phyloP scores from a whole-genome alignment of 176 grass and related monocot species.

The Raddia distichophylla region DNA sequence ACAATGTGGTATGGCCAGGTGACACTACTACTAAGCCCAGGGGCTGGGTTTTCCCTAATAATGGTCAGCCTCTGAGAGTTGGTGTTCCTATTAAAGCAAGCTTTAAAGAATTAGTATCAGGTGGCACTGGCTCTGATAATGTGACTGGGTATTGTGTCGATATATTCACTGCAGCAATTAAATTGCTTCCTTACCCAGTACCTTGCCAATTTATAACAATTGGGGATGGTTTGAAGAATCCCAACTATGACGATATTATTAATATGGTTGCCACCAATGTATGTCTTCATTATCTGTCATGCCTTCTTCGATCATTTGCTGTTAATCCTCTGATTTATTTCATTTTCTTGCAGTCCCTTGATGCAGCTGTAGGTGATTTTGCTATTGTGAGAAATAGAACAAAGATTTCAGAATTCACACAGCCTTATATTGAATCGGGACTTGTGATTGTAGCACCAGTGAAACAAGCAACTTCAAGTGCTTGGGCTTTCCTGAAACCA shows the following conservation, averaged over 20 bases:
- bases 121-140: constrained; percentile 46
- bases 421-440: constrained; percentile 72
- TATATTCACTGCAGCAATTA: constrained; percentile 72
- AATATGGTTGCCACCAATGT: constrained; percentile 70
- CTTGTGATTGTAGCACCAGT: constrained; percentile 71
- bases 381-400: constrained; percentile 82
- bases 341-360: constrained; percentile 50
- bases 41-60: constrained; percentile 82
- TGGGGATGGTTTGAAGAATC: constrained; percentile 68
- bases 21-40: constrained; percentile 42
- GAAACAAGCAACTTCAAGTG: constrained; percentile 53
- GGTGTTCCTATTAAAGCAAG: constrained; percentile 78
- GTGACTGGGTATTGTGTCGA: constrained; percentile 71
- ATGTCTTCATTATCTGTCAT: constrained; percentile 34
- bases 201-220: constrained; percentile 65
- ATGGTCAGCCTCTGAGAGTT: constrained; percentile 70
- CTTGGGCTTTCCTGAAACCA: constrained; percentile 84
- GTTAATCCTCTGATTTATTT: constrained; percentile 28
- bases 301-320: constrained; percentile 27
- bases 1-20: constrained; percentile 70
- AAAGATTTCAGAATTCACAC: constrained; percentile 72
- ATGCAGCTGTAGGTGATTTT: constrained; percentile 85
- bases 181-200: constrained; percentile 75
- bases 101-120: constrained; percentile 77
- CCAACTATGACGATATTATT: constrained; percentile 63